Evolutionary conservation across 495 filamentous ascomycete species (phyloP), one percentile per base, ranked within the genome.

Genomic region (Aspergillus haitiensis): DNA sequence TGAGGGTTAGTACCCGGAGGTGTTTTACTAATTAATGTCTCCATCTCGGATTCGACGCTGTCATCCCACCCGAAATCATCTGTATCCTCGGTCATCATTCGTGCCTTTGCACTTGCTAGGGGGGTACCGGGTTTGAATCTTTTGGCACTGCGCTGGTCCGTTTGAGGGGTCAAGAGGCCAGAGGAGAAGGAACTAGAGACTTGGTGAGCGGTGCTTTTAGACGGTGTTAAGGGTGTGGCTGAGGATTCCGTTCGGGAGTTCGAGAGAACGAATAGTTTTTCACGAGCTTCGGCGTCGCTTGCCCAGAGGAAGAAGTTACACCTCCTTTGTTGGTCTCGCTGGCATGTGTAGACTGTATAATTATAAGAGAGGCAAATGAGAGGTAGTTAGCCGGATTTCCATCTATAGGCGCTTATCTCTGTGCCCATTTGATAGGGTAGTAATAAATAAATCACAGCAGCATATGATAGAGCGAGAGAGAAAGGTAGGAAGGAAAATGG

Each of bases 281-380:
- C 86, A 13, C 85, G 79, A 16, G 58, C 59, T 36, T 79, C 71
- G 0, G 88, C 88, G n/a, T 84, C 81, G 32, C 84, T 81, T 32
- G 79, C 77, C 83, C 85, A 92, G 3, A 91, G 72, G 67, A 91
- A 93, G 77, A 92, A 92, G 13, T 77, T 74, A 70, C 89, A 93
- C 39, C 76, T 73, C 44, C 76, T 64, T 1, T 72, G 64, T 33
- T 77, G 73, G 7, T 73, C 67, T 60, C 82, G 80, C 56, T 82
- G 82, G 67, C 89, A 92, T 7, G 78, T 84, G 65, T 87, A 91
- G 70, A 92, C 81, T 83, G 31, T 10, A 47, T 21, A 27, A 27
- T 27, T 1, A 27, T 21, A 9, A 21, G 15, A 47, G 6, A 8
- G 11, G 15, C 21, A 15, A 16, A 40, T 21, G 47, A 50, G 13